phyloP scores from a whole-genome alignment of 2,329 filamentous ascomycete genomes.

The Bipolaris gigantea region DNA sequence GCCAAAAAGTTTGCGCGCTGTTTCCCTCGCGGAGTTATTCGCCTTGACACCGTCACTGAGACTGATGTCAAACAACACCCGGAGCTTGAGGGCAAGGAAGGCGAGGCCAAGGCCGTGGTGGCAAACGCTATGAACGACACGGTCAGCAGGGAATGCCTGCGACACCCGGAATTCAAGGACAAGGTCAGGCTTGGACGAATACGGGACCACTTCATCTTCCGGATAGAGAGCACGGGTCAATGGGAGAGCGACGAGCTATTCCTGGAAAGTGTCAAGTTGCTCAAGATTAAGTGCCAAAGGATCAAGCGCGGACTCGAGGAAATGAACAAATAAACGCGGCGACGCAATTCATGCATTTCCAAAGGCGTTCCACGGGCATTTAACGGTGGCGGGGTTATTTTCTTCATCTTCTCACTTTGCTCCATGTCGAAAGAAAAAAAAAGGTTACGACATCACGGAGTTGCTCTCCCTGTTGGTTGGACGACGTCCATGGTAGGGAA shows the following conservation, averaged over 20 bases:
- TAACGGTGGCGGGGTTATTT: constrained; percentile 2
- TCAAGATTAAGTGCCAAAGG: constrained; percentile 81
- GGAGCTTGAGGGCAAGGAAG: constrained; percentile 72
- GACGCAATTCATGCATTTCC: constrained; percentile 22
- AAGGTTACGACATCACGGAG: constrained; percentile 27
- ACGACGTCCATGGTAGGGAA: neutral
- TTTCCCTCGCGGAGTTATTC: constrained; percentile 88
- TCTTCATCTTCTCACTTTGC: neutral
- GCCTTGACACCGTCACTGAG: constrained; percentile 69
- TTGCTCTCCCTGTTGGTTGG: constrained; percentile 3
- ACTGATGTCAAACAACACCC: constrained; percentile 64
- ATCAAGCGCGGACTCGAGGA: constrained; percentile 69
- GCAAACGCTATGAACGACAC: constrained; percentile 89
- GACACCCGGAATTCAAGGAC: constrained; percentile 89
- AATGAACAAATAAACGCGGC: constrained; percentile 28
- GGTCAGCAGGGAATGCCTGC: constrained; percentile 87
- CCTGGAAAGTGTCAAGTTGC: constrained; percentile 79
- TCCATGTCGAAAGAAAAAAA: constrained; percentile 14
- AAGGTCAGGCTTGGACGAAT: constrained; percentile 92
- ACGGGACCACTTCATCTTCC: constrained; percentile 97
- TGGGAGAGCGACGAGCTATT: constrained; percentile 94
- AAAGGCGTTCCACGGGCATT: constrained; percentile 28
- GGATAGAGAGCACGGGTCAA: constrained; percentile 91
- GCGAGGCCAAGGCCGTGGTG: constrained; percentile 86
- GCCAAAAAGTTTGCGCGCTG: constrained; percentile 87